These are phyloP conservation scores for Stachybotrys chlorohalonatus DNA, from an alignment of 2,329 filamentous ascomycete genomes.

Conservation along the genomic window DNA sequence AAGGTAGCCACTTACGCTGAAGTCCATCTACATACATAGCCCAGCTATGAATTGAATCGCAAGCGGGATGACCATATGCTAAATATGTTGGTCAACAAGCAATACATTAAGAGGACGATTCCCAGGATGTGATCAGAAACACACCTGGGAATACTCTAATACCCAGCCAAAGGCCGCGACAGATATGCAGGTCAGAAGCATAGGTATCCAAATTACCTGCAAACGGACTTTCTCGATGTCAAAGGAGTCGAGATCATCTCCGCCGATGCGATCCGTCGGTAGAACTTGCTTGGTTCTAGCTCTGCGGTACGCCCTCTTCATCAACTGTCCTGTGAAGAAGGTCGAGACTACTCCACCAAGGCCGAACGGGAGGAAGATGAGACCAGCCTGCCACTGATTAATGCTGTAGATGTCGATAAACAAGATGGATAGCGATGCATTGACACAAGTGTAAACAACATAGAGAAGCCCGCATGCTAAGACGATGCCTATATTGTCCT, in stretches of 20 bases:
- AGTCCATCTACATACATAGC: slow-evolving; percentile 11
- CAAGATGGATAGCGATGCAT: slow-evolving; percentile 12
- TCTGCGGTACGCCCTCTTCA: slow-evolving; percentile 9
- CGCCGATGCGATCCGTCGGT: background rate
- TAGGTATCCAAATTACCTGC: background rate
- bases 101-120: too few species aligned
- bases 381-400: slow-evolving; percentile 12
- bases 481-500: slow-evolving; percentile 6
- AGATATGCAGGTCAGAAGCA: background rate
- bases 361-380: slow-evolving; percentile 15
- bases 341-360: slow-evolving; percentile 10
- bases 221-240: background rate
- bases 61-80: slow-evolving; percentile 10
- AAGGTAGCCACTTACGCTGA: slow-evolving; percentile 3
- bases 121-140: background rate
- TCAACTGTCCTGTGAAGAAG: slow-evolving; percentile 9
- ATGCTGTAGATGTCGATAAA: slow-evolving; percentile 13
- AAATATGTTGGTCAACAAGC: slow-evolving; percentile 2
- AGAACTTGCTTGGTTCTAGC: slow-evolving; percentile 5
- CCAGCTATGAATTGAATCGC: slow-evolving; percentile 12
- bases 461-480: slow-evolving; percentile 9
- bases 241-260: background rate
- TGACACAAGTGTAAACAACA: slow-evolving; percentile 11
- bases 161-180: background rate
- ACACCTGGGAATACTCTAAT: background rate